These are phyloP conservation scores for Cucumis cinereus DNA, from an alignment of 306 rosid species.

Conservation along the genomic window DNA sequence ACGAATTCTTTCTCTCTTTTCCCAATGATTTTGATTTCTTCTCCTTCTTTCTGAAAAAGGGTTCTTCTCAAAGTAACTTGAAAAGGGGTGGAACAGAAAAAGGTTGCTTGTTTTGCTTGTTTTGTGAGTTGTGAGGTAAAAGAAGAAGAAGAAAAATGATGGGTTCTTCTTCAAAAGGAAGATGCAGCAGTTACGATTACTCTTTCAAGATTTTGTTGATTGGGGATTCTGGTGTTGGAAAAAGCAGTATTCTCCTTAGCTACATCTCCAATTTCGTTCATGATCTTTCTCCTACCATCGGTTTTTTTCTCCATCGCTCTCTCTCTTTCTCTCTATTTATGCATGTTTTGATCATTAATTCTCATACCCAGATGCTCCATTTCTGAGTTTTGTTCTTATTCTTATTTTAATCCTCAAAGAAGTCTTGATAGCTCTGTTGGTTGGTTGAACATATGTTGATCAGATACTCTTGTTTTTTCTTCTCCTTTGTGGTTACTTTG, in stretches of 20 bases:
- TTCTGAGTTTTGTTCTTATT: not conserved
- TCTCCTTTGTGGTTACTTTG: not conserved
- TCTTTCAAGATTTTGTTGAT: slow-evolving; percentile 76
- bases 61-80: not conserved
- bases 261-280: slow-evolving; percentile 60
- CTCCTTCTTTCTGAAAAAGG: not conserved
- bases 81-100: not conserved
- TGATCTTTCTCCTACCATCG: slow-evolving; percentile 73
- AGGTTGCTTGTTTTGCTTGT: not conserved
- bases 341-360: not conserved
- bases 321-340: not conserved
- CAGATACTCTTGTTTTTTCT: not conserved
- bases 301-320: slow-evolving; percentile 16
- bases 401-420: not conserved
- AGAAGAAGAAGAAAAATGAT: slow-evolving; percentile 12
- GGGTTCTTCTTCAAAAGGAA: slow-evolving; percentile 51
- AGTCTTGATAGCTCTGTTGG: not conserved
- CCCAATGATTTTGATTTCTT: not conserved
- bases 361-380: not conserved
- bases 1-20: not conserved
- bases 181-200: slow-evolving; percentile 48
- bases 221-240: slow-evolving; percentile 98
- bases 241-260: slow-evolving; percentile 84
- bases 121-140: not conserved
- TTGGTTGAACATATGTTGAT: not conserved